Conservation (phyloP, 352 stramenopile species). For the Phytopythium delawarense region DNA sequence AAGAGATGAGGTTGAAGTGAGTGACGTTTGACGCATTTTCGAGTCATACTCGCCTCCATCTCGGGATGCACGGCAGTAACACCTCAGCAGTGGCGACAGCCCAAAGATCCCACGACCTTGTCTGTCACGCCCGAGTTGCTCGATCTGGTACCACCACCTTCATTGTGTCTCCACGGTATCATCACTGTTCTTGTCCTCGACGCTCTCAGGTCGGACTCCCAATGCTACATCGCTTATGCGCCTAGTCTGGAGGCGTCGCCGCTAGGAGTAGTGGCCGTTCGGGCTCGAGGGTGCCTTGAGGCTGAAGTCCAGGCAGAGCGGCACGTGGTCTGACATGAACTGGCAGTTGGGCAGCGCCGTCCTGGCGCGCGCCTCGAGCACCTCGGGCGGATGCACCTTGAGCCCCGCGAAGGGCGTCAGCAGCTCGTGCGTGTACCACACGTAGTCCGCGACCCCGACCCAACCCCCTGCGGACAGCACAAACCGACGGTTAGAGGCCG, state of each 20-base stretch:
- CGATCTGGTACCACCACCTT: too few relatives aligned
- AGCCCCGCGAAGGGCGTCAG: constrained; percentile 92
- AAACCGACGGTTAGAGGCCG: background rate
- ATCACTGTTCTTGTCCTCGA: too few relatives aligned
- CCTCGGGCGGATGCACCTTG: constrained; percentile 89
- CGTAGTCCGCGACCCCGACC: constrained; percentile 96
- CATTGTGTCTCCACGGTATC: too few relatives aligned
- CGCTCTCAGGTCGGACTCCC: too few relatives aligned
- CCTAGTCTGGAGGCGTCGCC: background rate
- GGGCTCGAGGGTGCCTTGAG: constrained; percentile 48
- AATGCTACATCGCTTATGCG: constrained; percentile 1
- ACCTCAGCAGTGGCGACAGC: too few relatives aligned
- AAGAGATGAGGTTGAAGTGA: too few relatives aligned
- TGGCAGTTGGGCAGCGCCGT: constrained; percentile 95
- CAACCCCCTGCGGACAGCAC: constrained; percentile 67
- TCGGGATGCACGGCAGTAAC: too few relatives aligned
- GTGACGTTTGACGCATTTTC: too few relatives aligned
- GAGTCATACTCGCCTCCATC: too few relatives aligned
- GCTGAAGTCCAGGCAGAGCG: constrained; percentile 88
- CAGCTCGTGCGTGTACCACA: constrained; percentile 95
- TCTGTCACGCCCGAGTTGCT: too few relatives aligned
- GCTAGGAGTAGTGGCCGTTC: constrained; percentile 23
- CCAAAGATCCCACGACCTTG: too few relatives aligned
- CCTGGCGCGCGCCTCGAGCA: constrained; percentile 86
- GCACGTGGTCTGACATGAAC: constrained; percentile 96